Percentiles rank a stretch among this genome's conserved stretches.
Conservation (phyloP, 2,329 filamentous ascomycete genomes). For the Fusarium phyllophilum region DNA sequence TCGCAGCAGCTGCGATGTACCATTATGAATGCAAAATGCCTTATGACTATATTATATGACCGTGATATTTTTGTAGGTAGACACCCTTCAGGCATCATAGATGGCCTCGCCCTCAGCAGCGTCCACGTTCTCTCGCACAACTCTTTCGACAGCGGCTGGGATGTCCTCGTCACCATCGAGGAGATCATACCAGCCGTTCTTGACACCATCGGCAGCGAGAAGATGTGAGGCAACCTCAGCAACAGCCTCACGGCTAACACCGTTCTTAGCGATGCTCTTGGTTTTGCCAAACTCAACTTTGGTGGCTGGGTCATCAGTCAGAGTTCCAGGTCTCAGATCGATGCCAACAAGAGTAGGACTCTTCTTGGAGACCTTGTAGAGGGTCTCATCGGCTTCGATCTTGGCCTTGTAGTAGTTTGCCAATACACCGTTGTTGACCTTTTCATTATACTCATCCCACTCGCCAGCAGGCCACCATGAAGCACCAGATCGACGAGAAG, state of each 20-base stretch:
- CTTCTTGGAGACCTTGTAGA: slow-evolving; percentile 60
- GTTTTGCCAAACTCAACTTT: slow-evolving; percentile 60
- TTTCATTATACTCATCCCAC: slow-evolving; percentile 59
- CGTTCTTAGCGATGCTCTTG: slow-evolving; percentile 47
- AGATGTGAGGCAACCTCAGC: slow-evolving; percentile 67
- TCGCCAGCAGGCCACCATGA: slow-evolving; percentile 65
- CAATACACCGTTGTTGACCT: slow-evolving; percentile 53
- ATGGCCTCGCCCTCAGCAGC: slow-evolving; percentile 63
- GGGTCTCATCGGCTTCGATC: slow-evolving; percentile 66
- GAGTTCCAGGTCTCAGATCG: slow-evolving; percentile 61
- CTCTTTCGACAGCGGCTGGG: slow-evolving; percentile 58
- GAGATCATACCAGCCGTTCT: slow-evolving; percentile 65
- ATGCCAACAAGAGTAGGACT: slow-evolving; percentile 59
- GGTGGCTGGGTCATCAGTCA: slow-evolving; percentile 61
- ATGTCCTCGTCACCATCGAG: slow-evolving; percentile 63
- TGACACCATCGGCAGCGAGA: slow-evolving; percentile 59
- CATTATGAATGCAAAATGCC: not conserved
- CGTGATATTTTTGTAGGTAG: not conserved
- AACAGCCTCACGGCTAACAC: slow-evolving; percentile 66
- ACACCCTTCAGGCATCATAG: slow-evolving; percentile 34
- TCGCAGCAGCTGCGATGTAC: not conserved
- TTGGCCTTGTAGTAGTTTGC: slow-evolving; percentile 70
- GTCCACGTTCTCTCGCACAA: slow-evolving; percentile 61
- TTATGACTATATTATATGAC: not conserved
- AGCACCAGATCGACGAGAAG: slow-evolving; percentile 61